Conservation (phyloP, 441 rosid genomes). For the Metrosideros polymorpha region DNA sequence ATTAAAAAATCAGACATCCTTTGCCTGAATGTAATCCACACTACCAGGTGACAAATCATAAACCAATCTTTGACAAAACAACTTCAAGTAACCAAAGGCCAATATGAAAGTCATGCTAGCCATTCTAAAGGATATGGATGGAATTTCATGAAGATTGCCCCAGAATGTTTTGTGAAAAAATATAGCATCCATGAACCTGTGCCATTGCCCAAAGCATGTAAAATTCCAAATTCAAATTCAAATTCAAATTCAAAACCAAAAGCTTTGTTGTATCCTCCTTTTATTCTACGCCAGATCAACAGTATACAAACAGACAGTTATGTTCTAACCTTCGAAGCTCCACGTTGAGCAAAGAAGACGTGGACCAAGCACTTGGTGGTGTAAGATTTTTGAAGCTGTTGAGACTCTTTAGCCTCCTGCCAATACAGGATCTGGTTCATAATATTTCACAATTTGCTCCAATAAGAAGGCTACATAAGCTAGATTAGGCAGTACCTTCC, state of each 20-base stretch:
- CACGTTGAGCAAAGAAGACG: slow-evolving; percentile 16
- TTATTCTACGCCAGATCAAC: background rate
- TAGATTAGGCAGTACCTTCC: slow-evolving; percentile 7
- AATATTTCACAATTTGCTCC: background rate
- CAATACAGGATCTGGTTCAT: background rate
- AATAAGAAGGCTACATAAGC: background rate
- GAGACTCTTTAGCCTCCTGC: slow-evolving; percentile 16
- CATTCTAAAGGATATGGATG: background rate
- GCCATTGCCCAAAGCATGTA: background rate
- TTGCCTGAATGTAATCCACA: background rate
- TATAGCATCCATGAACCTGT: background rate
- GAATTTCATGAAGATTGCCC: background rate
- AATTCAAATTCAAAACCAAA: background rate
- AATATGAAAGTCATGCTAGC: background rate
- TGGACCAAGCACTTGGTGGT: slow-evolving; percentile 15
- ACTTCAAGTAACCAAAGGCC: background rate
- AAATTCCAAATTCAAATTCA: background rate
- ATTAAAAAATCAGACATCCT: background rate
- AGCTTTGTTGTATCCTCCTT: background rate
- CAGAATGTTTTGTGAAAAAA: background rate
- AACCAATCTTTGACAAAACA: background rate
- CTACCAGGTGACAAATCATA: background rate
- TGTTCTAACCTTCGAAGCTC: slow-evolving; percentile 8
- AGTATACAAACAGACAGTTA: background rate
- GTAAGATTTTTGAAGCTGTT: slow-evolving; percentile 9